Evolutionary conservation across 495 filamentous ascomycete genomes (phyloP).

Genomic region (Thermothielavioides terrestris): DNA sequence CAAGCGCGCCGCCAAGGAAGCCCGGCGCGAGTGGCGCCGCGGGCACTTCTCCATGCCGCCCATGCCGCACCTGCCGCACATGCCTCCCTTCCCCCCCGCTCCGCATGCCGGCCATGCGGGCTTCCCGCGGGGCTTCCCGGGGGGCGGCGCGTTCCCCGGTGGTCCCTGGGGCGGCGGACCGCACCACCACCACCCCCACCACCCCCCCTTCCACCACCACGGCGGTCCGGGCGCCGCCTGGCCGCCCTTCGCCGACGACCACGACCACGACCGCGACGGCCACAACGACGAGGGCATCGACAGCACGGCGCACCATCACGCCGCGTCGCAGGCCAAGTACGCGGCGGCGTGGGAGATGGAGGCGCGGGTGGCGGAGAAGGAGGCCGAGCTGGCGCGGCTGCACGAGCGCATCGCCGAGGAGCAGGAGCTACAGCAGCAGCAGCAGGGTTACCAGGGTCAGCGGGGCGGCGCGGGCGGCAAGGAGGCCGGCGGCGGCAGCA

Average conservation of each 20-base stretch:
- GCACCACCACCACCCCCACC: neutral
- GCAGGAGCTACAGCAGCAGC: slow-evolving; percentile 3
- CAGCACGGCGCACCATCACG: too few relatives aligned
- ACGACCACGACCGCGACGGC: neutral
- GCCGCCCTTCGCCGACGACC: slow-evolving; percentile 17
- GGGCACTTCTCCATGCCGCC: neutral
- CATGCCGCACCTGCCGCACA: neutral
- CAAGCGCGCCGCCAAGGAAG: slow-evolving; percentile 17
- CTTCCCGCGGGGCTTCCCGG: too few relatives aligned
- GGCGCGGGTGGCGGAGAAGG: slow-evolving; percentile 18
- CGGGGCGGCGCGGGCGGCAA: neutral
- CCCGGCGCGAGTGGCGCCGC: slow-evolving; percentile 7
- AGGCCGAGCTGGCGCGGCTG: slow-evolving; percentile 13
- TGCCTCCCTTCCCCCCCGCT: neutral
- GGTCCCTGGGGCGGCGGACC: neutral
- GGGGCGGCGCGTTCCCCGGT: too few relatives aligned
- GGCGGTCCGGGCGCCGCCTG: slow-evolving; percentile 15
- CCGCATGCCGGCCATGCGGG: neutral
- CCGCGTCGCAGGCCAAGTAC: slow-evolving; percentile 21
- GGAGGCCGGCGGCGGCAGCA: too few relatives aligned
- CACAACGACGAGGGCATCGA: slow-evolving; percentile 4
- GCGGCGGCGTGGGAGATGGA: slow-evolving; percentile 23
- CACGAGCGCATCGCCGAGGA: slow-evolving; percentile 14
- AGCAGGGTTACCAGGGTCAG: neutral
- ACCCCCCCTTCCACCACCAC: neutral